phyloP scores from a whole-genome alignment of 2,329 filamentous ascomycete species.

The Calycina herbarum region DNA sequence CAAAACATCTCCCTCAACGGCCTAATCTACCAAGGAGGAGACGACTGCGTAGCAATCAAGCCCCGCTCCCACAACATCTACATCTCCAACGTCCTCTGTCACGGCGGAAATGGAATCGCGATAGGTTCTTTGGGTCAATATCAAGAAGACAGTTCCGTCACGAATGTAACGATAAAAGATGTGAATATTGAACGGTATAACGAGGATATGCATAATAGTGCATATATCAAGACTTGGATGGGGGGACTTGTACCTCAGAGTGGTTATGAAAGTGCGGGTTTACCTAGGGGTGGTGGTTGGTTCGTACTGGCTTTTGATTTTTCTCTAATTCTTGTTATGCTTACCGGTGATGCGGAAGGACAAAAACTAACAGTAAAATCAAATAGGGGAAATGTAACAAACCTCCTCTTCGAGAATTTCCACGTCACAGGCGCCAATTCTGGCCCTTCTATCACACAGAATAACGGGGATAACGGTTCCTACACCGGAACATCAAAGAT shows the following conservation, averaged over 20 bases:
- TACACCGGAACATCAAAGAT: constrained; percentile 51
- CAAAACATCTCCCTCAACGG: constrained; percentile 50
- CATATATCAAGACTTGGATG: constrained; percentile 59
- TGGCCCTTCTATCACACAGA: constrained; percentile 47
- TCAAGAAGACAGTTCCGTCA: constrained; percentile 52
- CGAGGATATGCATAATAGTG: constrained; percentile 48
- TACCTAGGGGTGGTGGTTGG: constrained; percentile 54
- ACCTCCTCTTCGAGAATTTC: constrained; percentile 54
- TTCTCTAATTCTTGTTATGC: background rate
- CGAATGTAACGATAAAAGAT: constrained; percentile 49
- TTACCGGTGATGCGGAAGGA: background rate
- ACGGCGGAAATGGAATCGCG: constrained; percentile 55
- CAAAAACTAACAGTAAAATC: background rate
- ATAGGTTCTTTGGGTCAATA: constrained; percentile 58
- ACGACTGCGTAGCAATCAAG: constrained; percentile 59
- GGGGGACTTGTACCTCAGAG: constrained; percentile 48
- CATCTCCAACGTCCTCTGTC: constrained; percentile 50
- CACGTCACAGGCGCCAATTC: constrained; percentile 46
- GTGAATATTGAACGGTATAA: constrained; percentile 48
- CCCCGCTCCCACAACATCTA: constrained; percentile 53
- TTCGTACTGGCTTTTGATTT: constrained; percentile 6
- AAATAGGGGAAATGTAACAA: constrained; percentile 46
- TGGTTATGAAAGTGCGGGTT: constrained; percentile 49
- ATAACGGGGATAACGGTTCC: constrained; percentile 51
- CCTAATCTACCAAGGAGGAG: constrained; percentile 55